These are phyloP conservation scores for Solanum chacoense DNA, from an alignment of 305 asterid species.

Conservation along the genomic window DNA sequence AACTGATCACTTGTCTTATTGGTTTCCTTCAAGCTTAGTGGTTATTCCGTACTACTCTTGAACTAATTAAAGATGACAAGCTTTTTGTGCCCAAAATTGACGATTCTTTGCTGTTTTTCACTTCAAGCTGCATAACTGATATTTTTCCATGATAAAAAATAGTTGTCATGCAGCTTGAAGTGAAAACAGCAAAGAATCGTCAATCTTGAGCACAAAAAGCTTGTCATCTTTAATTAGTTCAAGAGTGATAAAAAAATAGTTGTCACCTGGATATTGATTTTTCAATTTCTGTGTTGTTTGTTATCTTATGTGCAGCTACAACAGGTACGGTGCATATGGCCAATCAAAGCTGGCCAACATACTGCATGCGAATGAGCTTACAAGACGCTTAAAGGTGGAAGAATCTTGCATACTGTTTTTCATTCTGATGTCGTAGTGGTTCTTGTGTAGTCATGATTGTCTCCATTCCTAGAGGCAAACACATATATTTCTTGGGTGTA, in stretches of 20 bases:
- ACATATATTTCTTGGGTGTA: background rate
- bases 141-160: background rate
- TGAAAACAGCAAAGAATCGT: background rate
- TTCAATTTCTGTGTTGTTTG: background rate
- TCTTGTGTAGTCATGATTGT: background rate
- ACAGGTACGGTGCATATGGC: constrained; percentile 41
- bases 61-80: background rate
- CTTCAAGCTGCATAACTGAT: background rate
- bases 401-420: background rate
- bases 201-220: background rate
- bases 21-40: background rate
- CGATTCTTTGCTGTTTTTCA: background rate
- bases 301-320: constrained; percentile 31
- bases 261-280: background rate
- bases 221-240: background rate
- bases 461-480: background rate
- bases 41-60: background rate
- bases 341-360: constrained; percentile 72
- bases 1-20: background rate
- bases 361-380: constrained; percentile 61
- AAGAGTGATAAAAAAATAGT: background rate
- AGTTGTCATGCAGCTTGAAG: background rate
- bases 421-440: background rate
- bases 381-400: constrained; percentile 47
- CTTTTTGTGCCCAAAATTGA: background rate